Conservation (phyloP, 225 moss, liverwort and hornwort genomes). For the Thuidium tamariscinum region DNA sequence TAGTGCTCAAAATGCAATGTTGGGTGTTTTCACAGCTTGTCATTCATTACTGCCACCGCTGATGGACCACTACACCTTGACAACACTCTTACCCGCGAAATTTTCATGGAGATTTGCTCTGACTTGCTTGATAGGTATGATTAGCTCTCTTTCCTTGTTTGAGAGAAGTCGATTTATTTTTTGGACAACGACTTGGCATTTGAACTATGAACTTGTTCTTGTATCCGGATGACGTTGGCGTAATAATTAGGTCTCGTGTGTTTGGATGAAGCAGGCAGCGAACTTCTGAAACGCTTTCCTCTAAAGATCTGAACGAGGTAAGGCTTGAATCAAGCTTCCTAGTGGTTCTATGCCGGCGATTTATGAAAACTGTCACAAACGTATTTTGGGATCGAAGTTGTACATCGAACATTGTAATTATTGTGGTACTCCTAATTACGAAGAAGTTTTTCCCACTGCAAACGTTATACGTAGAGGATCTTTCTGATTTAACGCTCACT, state of each 20-base stretch:
- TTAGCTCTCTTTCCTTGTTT: neutral
- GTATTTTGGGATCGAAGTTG: neutral
- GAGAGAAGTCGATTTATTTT: neutral
- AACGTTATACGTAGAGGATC: neutral
- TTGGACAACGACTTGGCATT: neutral
- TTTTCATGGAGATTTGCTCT: constrained; percentile 61
- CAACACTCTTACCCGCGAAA: constrained; percentile 41
- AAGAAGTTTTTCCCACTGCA: neutral
- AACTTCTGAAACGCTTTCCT: neutral
- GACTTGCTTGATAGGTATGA: constrained; percentile 28
- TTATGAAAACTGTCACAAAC: neutral
- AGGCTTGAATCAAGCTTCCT: neutral
- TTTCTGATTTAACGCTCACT: neutral
- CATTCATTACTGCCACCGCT: constrained; percentile 54
- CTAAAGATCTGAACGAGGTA: neutral
- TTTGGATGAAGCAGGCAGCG: neutral
- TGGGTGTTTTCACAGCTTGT: constrained; percentile 25
- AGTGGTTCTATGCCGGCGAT: neutral
- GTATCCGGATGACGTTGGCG: neutral
- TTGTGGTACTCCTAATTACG: neutral
- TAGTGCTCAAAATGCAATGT: neutral
- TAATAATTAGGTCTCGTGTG: neutral
- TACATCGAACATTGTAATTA: neutral
- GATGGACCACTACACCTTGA: constrained; percentile 73
- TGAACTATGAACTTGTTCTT: neutral